Conservation (phyloP, 306 rosid species). For the Prunus mongolica region DNA sequence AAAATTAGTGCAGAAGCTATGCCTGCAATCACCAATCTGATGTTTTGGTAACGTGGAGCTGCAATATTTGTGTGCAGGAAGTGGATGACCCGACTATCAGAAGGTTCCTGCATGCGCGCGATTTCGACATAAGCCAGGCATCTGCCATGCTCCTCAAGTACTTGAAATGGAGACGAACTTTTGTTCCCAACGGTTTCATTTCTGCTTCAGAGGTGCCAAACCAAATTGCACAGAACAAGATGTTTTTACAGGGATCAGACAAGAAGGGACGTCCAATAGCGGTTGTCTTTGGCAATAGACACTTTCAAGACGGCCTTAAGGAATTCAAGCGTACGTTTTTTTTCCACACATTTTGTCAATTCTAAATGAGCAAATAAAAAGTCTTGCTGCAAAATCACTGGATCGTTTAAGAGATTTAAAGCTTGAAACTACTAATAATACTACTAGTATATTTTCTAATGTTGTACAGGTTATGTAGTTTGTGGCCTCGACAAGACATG, state of each 20-base stretch:
- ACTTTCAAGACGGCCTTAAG: conserved; percentile 37
- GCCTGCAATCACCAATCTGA: not conserved
- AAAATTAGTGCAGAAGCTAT: not conserved
- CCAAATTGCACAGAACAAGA: conserved; percentile 42
- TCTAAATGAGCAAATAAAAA: no score
- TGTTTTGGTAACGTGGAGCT: not conserved
- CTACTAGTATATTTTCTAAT: no score
- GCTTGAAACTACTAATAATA: no score
- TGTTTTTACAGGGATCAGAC: conserved; percentile 48
- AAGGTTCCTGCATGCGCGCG: conserved; percentile 59
- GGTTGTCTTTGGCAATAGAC: conserved; percentile 46
- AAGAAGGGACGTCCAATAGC: conserved; percentile 58
- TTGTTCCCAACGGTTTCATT: conserved; percentile 44
- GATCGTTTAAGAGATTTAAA: no score
- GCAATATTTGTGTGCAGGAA: conserved; percentile 32
- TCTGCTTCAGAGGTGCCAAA: conserved; percentile 41
- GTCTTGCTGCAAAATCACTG: no score
- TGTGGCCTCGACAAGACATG: conserved; percentile 43
- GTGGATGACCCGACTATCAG: conserved; percentile 53
- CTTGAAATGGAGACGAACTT: conserved; percentile 48
- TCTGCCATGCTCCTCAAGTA: conserved; percentile 53
- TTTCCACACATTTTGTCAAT: no score
- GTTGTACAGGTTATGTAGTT: conserved; percentile 42
- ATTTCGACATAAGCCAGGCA: conserved; percentile 44
- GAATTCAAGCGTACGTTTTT: conserved; percentile 43